phyloP scores from a whole-genome alignment of 1,284 basidiomycete genomes.

The Naganishia liquefaciens region DNA sequence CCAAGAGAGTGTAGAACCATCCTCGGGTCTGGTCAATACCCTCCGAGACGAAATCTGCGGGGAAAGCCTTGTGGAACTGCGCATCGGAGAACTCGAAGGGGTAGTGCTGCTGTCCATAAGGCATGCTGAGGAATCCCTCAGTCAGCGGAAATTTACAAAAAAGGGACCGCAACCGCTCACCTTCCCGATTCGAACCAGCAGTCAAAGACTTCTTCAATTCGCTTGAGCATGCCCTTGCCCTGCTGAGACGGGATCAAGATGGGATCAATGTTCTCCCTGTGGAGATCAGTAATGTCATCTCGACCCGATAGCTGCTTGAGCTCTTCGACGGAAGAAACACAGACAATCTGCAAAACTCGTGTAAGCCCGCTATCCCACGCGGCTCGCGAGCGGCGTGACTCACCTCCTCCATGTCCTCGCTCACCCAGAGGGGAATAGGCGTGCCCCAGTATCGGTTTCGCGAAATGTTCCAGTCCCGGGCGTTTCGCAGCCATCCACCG shows the following conservation, averaged over 20 bases:
- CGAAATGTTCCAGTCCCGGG: conserved; percentile 99
- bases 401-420: conserved; percentile 89
- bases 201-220: conserved; percentile 97
- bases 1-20: conserved; percentile 99
- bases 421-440: conserved; percentile 94
- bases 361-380: neutral
- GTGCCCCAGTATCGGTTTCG: conserved; percentile 99
- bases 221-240: conserved; percentile 85
- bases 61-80: conserved; percentile 72
- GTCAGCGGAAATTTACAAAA: conserved; percentile 4
- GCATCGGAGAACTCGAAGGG: conserved; percentile 95
- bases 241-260: conserved; percentile 92
- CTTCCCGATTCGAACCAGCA: conserved; percentile 99
- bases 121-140: conserved; percentile 76
- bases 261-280: conserved; percentile 91
- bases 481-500: conserved; percentile 95
- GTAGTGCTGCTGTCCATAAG: conserved; percentile 96
- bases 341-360: conserved; percentile 65
- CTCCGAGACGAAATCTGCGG: conserved; percentile 97
- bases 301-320: conserved; percentile 85
- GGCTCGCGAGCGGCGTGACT: conserved; percentile 27
- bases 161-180: conserved; percentile 54
- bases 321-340: conserved; percentile 83
- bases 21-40: conserved; percentile 95
- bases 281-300: conserved; percentile 84